Evolutionary conservation across 345 rosid genomes (phyloP), one percentile per base, ranked within the genome.

Genomic region (Nephelium lappaceum): DNA sequence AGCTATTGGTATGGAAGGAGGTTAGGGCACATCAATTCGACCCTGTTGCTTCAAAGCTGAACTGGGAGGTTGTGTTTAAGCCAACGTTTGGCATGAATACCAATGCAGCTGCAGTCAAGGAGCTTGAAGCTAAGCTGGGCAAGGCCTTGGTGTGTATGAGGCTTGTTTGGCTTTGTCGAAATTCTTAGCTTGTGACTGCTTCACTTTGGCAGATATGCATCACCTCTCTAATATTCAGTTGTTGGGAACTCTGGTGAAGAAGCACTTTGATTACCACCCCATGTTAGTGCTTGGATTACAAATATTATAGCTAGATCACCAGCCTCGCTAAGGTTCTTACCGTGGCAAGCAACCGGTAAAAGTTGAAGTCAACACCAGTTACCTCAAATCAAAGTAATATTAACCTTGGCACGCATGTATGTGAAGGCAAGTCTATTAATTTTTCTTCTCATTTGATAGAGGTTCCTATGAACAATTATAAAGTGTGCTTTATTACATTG

Each of bases 1-100:
- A 55, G 38, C 5, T 87, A 24, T 62, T 81, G 24, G 67, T 90
- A 43, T 94, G 97, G 94, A 78, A 16, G 74, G 91, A 95, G 84
- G 93, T 88, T 6, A 97, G 93, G 82, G 87, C 86, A 8, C 93
- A 88, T 18, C 88, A 91, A n/a, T 93, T 83, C 67, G 93, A 95
- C 3, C 87, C 93, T 43, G 78, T 75, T 25, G 88, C 89, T 58
- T 77, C 91, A 57, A 89, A 88, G 82, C 85, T 95, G 69, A 73
- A 19, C 21, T 91, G 90, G 90, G 98, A 93, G 77, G 74, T 82
- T 0, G 38, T 72, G 2, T 71, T 19, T 62, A 95, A 95, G 93
- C 79, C 83, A 8, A 5, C 84, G 23, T 82, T 87, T 11, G 94
- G 93, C 69, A 15, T 77, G 84, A 55, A 81, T 8, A 72, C 89